Evolutionary conservation across 495 filamentous ascomycete species (phyloP).

Genomic region (Penicillium salamii): DNA sequence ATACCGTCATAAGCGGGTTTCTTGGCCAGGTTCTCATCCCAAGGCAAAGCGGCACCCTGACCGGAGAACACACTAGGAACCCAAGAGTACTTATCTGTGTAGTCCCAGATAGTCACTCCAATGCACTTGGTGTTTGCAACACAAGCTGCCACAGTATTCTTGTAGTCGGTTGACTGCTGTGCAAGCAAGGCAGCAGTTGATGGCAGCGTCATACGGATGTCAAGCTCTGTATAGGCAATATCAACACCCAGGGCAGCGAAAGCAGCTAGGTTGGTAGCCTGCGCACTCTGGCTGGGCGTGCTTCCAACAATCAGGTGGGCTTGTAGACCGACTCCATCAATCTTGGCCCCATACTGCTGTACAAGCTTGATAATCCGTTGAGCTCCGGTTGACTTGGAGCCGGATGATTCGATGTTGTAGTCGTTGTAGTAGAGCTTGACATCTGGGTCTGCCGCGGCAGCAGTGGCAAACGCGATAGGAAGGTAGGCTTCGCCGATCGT

Average conservation of each 20-base stretch:
- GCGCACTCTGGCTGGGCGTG: slow-evolving; percentile 45
- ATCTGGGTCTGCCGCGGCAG: slow-evolving; percentile 44
- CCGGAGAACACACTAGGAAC: slow-evolving; percentile 54
- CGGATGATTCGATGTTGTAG: slow-evolving; percentile 61
- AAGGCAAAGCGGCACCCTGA: slow-evolving; percentile 49
- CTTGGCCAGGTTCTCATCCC: slow-evolving; percentile 52
- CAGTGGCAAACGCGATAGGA: slow-evolving; percentile 46
- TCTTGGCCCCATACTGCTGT: slow-evolving; percentile 48
- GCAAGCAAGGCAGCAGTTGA: slow-evolving; percentile 41
- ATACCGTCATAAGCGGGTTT: slow-evolving; percentile 56
- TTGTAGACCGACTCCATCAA: slow-evolving; percentile 67
- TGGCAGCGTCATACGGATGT: slow-evolving; percentile 55
- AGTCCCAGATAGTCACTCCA: slow-evolving; percentile 68
- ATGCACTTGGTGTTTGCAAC: slow-evolving; percentile 55
- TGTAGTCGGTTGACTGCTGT: slow-evolving; percentile 59
- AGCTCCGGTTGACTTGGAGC: slow-evolving; percentile 45
- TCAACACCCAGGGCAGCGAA: slow-evolving; percentile 55
- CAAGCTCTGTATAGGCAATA: slow-evolving; percentile 61
- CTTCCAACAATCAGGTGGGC: slow-evolving; percentile 57
- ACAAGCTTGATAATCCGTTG: slow-evolving; percentile 52
- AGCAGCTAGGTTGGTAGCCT: slow-evolving; percentile 45
- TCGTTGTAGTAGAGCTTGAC: slow-evolving; percentile 66
- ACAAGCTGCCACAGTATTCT: slow-evolving; percentile 56
- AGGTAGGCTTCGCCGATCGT: slow-evolving; percentile 44
- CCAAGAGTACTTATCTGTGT: slow-evolving; percentile 61